Evolutionary conservation across 768 basidiomycete species (phyloP).

Genomic region (Lentinus brumalis): DNA sequence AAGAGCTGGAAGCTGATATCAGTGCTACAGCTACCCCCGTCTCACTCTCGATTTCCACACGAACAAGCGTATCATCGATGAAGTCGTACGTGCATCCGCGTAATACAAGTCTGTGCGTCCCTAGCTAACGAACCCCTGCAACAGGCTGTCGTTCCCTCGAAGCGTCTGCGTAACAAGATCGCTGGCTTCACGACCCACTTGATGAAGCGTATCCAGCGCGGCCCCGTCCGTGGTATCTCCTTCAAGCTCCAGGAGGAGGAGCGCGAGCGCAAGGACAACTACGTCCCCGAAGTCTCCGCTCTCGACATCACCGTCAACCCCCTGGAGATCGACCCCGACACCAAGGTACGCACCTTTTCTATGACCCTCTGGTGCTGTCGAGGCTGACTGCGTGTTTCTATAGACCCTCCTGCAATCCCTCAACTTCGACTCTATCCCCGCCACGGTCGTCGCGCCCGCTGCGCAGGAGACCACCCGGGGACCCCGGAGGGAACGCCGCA

Average conservation of each 20-base stretch:
- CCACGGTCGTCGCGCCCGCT: slow-evolving; percentile 68
- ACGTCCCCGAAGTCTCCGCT: slow-evolving; percentile 97
- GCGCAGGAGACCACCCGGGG: slow-evolving; percentile 69
- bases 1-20: slow-evolving; percentile 2
- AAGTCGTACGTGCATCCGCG: slow-evolving; percentile 66
- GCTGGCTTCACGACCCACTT: slow-evolving; percentile 99
- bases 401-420: slow-evolving; percentile 87
- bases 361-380: neutral
- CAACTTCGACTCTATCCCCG: slow-evolving; percentile 92
- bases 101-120: neutral
- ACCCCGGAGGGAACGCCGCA: slow-evolving; percentile 73
- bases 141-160: slow-evolving; percentile 93
- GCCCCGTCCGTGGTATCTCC: slow-evolving; percentile 98
- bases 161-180: slow-evolving; percentile 99
- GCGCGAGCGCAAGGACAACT: slow-evolving; percentile 98
- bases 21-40: slow-evolving; percentile 81
- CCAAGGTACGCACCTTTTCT: slow-evolving; percentile 67
- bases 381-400: neutral
- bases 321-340: slow-evolving; percentile 89
- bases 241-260: slow-evolving; percentile 99
- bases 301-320: slow-evolving; percentile 76
- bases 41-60: slow-evolving; percentile 99
- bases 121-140: neutral
- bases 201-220: slow-evolving; percentile 99
- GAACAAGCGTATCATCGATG: slow-evolving; percentile 98